Evolutionary conservation across 257 asterid species (phyloP), one percentile per base, ranked within the genome.

Genomic region (Nicotiana benthamiana): DNA sequence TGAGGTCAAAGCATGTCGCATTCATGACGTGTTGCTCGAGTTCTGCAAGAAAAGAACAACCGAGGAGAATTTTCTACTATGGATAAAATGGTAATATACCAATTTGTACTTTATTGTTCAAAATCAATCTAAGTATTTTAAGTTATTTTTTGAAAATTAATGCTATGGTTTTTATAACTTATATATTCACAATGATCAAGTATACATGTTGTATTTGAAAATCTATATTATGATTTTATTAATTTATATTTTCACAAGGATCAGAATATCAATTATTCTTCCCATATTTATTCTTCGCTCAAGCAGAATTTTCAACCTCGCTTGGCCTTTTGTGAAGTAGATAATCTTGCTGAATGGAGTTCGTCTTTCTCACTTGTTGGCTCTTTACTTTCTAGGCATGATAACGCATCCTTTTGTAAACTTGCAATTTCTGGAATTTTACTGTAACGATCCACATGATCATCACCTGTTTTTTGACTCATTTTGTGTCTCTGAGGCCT

Each of bases 21-120:
- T 78, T 32, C 87, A 81, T 54, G 85, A 85, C 28, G 24, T 74
- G 3, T 22, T 81, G 60, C 83, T 70, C 52, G 79, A 85, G 0
- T 85, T 85, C 57, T 82, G 82, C 79, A 4, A 1, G 34, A 18
- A 5, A 5, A 81, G 81, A 62, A 77, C 82, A 32, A 22, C 53
- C 9, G 68, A 53, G 22, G 83, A 81, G 61, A 60, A 81, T 18
- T 62, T 84, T 61, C 75, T 48, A 7, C 74, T 0, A 30, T 65
- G 24, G 51, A 30, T 30, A 28, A 17, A 65, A 3, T 0, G 75
- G 75, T 63, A 62, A 27, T 62, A 62, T 62, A n/a, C 17, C 1
- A 5, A 12, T 30, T 62, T 30, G 2, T 64, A 30, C 12, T 63
- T 63, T 54, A 56, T 57, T 57, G 4, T 57, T 65, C 24, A 30